Evolutionary conservation across 2,329 filamentous ascomycete genomes (phyloP), one percentile per base, ranked within the genome.

Genomic region (Biscogniauxia sp.): DNA sequence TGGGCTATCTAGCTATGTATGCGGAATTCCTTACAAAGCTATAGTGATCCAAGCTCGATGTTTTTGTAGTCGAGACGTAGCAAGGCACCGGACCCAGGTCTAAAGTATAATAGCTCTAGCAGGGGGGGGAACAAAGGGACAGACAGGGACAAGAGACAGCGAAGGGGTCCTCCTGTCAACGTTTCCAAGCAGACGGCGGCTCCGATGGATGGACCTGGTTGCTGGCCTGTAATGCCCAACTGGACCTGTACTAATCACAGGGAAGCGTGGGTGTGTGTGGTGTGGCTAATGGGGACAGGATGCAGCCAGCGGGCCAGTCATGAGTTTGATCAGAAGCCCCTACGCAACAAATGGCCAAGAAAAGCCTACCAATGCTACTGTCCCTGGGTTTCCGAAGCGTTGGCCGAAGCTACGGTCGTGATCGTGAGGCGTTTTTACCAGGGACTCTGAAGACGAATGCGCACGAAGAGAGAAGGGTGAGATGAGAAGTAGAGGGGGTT

Each of bases 261-360:
- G 53, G 59, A 62, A 67, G 64, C 51, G 61, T 63, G 62, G 37
- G 64, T 52, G 61, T 63, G 62, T 32, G 28, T 32, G 65, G 63
- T 64, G 72, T 66, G 70, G 70, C 70, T 68, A 69, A 69, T 71
- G 64, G 72, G 70, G 65, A 72, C 74, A 66, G 67, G 71, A 70
- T 72, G 73, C 72, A 74, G 71, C 66, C 69, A 69, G 67, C 69
- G 68, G 71, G 73, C 77, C 77, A 79, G 73, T 78, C 72, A 78
- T 68, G 62, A 70, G 68, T 64, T 68, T 70, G 61, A 72, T 63
- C 67, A 64, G 58, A 67, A 70, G 71, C 69, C 72, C 37, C 72
- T 71, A 70, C 64, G 65, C 71, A 72, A 63, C 73, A 71, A 78
- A 73, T 79, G 77, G 77, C 70, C 69, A 67, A 64, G 62, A 64